These are phyloP conservation scores for Achaetomiella virescens DNA, from an alignment of 495 filamentous ascomycete genomes.

Conservation along the genomic window DNA sequence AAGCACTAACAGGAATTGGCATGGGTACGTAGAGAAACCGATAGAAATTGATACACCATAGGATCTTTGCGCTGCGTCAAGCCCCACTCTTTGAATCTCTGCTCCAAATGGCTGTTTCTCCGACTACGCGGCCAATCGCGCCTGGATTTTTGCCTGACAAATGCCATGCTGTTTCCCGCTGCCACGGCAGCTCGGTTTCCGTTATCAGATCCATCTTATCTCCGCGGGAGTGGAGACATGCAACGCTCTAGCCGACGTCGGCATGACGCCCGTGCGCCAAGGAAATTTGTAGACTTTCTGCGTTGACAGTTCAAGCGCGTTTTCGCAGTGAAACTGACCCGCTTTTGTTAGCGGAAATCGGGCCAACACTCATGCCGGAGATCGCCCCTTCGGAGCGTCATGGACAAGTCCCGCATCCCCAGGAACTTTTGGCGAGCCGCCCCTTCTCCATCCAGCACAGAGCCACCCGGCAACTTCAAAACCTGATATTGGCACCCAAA, in stretches of 20 bases:
- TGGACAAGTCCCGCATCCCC: constrained; percentile 30
- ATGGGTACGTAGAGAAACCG: too few species aligned
- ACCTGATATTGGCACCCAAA: constrained; percentile 11
- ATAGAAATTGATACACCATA: too few species aligned
- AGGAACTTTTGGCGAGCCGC: constrained; percentile 15
- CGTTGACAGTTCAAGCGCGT: constrained; percentile 6
- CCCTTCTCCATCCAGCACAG: not conserved
- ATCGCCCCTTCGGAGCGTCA: constrained; percentile 30
- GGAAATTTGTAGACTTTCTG: not conserved
- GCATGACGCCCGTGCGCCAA: constrained; percentile 19
- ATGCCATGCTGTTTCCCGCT: not conserved
- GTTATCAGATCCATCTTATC: constrained; percentile 36
- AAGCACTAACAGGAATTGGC: too few species aligned
- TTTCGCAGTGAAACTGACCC: not conserved
- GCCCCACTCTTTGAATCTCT: too few species aligned
- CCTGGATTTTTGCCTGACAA: too few species aligned
- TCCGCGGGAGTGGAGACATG: constrained; percentile 20
- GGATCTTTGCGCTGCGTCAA: too few species aligned
- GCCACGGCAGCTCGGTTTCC: constrained; percentile 18
- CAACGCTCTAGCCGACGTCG: constrained; percentile 26
- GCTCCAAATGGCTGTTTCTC: not conserved
- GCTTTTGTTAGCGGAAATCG: constrained; percentile 21
- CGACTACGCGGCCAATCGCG: too few species aligned
- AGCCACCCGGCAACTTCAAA: not conserved
- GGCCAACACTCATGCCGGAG: constrained; percentile 13